Conservation (phyloP, 495 filamentous ascomycete species). For the Cenococcum geophilum region DNA sequence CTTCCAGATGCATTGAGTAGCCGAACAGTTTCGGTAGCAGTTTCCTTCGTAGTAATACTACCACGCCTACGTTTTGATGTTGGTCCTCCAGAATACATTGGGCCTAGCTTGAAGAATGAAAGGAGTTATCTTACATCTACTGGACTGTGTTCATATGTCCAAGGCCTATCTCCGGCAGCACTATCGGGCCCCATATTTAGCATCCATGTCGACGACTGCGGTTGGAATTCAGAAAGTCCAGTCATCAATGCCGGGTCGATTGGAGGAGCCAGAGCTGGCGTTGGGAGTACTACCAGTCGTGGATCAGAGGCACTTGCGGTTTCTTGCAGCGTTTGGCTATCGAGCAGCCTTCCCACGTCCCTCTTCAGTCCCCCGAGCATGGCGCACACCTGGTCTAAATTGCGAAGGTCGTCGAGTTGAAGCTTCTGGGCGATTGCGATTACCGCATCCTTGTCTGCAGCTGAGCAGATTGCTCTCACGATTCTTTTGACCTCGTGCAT, state of each 20-base stretch:
- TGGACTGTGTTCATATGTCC: not conserved
- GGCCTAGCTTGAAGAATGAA: not conserved
- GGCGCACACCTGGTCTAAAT: not conserved
- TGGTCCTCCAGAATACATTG: not conserved
- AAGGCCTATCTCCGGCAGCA: not conserved
- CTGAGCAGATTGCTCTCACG: not conserved
- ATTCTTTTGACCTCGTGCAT: slow-evolving; percentile 4
- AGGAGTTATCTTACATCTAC: not conserved
- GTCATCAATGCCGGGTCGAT: not conserved
- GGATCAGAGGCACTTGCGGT: too few species aligned
- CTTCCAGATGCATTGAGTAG: too few species aligned
- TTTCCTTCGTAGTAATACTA: too few species aligned
- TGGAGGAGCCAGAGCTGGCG: not conserved
- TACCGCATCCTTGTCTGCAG: slow-evolving; percentile 4
- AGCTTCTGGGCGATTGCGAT: not conserved
- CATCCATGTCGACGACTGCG: not conserved
- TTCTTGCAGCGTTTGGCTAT: not conserved
- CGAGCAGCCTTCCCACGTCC: not conserved
- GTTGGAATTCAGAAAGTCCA: not conserved
- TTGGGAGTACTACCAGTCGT: too few species aligned
- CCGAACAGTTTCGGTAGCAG: too few species aligned
- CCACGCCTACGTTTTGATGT: too few species aligned
- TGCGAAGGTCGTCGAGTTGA: slow-evolving; percentile 2
- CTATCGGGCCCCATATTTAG: not conserved
- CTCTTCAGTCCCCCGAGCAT: not conserved